Evolutionary conservation across 2,329 filamentous ascomycete species (phyloP), one percentile per base, ranked within the genome.

Genomic region (Xylaria sp.): DNA sequence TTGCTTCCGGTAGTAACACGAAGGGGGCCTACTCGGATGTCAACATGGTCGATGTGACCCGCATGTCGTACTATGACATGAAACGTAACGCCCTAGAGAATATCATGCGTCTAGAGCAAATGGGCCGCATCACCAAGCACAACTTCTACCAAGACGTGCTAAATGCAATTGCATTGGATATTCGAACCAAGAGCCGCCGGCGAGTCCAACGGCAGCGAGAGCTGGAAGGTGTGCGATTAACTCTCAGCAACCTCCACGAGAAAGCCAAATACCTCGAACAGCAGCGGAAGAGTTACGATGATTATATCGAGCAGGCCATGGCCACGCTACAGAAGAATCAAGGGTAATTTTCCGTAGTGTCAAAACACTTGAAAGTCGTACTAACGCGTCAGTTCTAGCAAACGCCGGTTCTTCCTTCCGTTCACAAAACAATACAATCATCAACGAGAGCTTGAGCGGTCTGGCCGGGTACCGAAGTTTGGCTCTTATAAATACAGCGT

Each of bases 381-480:
- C 53, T 53, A 33, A 40, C 31, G 40, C 8, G 7, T 12, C 6
- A 21, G 14, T 31, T 38, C 12, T 23, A 62, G 51, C 47, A 65
- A 65, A 63, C 65, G 65, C 2, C 60, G 61, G 40, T 67, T 67
- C 63, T 67, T 99, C 76, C 95, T 99, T 76, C 95, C 95, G 14
- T 99, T 99, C 77, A 97, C 94, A 23, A 96, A 96, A 74, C 95
- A 99, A 78, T 99, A 97, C 87, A 96, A 97, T 78, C 95, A 99
- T 78, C 93, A 98, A 80, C 90, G 93, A 68, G 95, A 99, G 79
- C 88, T 99, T 33, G 92, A 97, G 74, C 90, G 92, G 61, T 90
- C 91, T 7, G 95, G 95, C 28, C 92, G 94, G 52, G 92, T 96
- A 56, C 96, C 96, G 77, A 97, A 97, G 76, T 99, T 99, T 75